Percentiles rank a stretch among this genome's conserved stretches.
Evolutionary conservation across 164 flowering plant species (phyloP).

Genomic region (Aristolochia californica): DNA sequence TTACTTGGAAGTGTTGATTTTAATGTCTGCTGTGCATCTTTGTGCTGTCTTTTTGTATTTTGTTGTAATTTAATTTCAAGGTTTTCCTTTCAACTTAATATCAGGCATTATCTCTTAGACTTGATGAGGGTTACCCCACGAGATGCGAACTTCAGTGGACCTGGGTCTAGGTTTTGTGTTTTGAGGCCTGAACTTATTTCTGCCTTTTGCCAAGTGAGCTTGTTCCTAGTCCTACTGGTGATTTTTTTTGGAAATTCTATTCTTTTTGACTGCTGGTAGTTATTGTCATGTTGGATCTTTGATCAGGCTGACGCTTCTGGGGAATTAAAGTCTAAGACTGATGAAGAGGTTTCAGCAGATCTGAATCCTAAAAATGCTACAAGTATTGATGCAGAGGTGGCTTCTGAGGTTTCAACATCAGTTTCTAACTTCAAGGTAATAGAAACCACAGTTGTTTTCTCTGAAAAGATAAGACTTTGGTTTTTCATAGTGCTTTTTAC

Average conservation of each 20-base stretch:
- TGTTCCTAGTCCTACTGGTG: slow-evolving; percentile 1
- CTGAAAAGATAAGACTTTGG: no score
- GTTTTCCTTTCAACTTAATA: not conserved
- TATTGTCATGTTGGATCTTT: not conserved
- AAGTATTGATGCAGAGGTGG: slow-evolving; percentile 19
- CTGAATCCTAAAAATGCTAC: slow-evolving; percentile 23
- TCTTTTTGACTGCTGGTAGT: no score
- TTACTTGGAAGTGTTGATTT: not conserved
- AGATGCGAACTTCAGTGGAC: slow-evolving; percentile 87
- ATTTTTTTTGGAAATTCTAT: not conserved
- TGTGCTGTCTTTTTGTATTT: not conserved
- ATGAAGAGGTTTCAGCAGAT: slow-evolving; percentile 20
- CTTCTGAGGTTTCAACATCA: slow-evolving; percentile 15
- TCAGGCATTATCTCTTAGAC: slow-evolving; percentile 94
- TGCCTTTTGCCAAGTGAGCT: slow-evolving; percentile 73
- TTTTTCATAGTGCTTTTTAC: no score
- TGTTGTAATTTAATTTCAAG: not conserved
- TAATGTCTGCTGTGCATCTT: not conserved
- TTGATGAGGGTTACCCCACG: slow-evolving; percentile 98
- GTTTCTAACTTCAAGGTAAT: slow-evolving; percentile 28
- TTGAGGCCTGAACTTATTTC: slow-evolving; percentile 81
- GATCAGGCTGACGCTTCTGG: slow-evolving; percentile 60
- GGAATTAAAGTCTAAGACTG: slow-evolving; percentile 26
- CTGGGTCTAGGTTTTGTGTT: slow-evolving; percentile 78
- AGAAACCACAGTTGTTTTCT: no score